Base-by-base conservation (phyloP, 2,329 filamentous ascomycete species). In the Aspergillus vadensis region DNA sequence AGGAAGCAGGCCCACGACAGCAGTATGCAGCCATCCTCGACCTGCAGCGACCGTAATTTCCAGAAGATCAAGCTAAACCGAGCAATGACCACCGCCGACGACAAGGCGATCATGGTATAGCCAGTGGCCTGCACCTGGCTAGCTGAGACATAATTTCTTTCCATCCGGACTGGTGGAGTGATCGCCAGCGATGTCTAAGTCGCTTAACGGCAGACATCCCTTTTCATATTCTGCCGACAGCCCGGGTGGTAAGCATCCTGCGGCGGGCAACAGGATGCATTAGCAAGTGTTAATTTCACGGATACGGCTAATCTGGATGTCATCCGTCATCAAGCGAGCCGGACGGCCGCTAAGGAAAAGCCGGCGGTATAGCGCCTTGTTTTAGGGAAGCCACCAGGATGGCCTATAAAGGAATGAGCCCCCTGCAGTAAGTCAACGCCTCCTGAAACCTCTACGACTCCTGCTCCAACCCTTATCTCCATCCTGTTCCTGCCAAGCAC, bases 381-480 rank as follows among this genome's bases (percentile, higher is more conserved):
- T 17, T 30, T n/a, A 4, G n/a, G 41, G 10, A 6, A 50, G 47
- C 47, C 17, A 15, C 25, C 25, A 27, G 3, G 2, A 8, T 10
- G 15, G 47, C 15, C 47, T 50, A 50, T 50, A 50, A 50, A 50
- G 47, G 47, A 49, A 50, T 50, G 25, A n/a, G 8, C 25, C 27
- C 47, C 25, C 47, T 50, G 47, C 47, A 44, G 47, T n/a, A 50
- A 50, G 23, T 27, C 23, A n/a, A 50, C n/a, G 23, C 25, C 47
- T 50, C 47, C 47, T 50, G 47, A 50, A 50, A 50, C 47, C 47
- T 17, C 25, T 4, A 32, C 25, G 47, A 50, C 47, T 50, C 47
- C 47, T 50, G 25, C 47, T 32, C 9, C 14, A 50, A 30, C 15
- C 47, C 47, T 27, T 30, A 30, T 27, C 47, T 49, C 4, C 25